Conservation (phyloP, 352 stramenopile genomes). For the Phytophthora foliorum region DNA sequence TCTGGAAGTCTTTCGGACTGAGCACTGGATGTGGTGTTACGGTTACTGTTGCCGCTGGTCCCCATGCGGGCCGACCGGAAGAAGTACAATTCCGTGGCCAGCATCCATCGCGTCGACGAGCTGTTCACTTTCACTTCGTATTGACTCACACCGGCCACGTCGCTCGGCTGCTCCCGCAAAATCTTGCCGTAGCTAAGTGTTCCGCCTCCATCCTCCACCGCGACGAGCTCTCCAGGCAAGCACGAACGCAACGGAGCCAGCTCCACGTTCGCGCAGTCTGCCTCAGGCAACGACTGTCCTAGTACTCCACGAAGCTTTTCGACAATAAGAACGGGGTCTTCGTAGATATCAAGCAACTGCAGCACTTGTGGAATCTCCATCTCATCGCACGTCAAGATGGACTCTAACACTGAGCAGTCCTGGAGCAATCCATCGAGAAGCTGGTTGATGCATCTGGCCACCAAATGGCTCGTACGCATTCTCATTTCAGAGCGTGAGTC, state of each 20-base stretch:
- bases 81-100: conserved; percentile 75
- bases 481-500: conserved; percentile 33
- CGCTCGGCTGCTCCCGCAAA: conserved; percentile 48
- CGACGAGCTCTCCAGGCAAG: conserved; percentile 74
- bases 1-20: conserved; percentile 1
- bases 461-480: conserved; percentile 66
- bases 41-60: conserved; percentile 17
- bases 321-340: conserved; percentile 65
- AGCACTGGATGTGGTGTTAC: not conserved
- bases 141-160: conserved; percentile 49
- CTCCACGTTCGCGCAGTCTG: conserved; percentile 59
- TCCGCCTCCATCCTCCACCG: conserved; percentile 54
- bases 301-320: conserved; percentile 74
- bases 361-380: conserved; percentile 60
- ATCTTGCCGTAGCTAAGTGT: conserved; percentile 73
- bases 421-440: conserved; percentile 66
- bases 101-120: conserved; percentile 45
- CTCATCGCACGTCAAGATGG: conserved; percentile 65
- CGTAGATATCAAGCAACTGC: conserved; percentile 70
- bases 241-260: conserved; percentile 75
- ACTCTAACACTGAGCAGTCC: conserved; percentile 74
- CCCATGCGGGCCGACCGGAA: conserved; percentile 66
- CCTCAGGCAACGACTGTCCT: conserved; percentile 60
- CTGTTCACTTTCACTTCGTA: conserved; percentile 75
- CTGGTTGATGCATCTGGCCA: conserved; percentile 78